These are phyloP conservation scores for Malassezia equina DNA, from an alignment of 1,284 basidiomycete genomes.

Conservation along the genomic window DNA sequence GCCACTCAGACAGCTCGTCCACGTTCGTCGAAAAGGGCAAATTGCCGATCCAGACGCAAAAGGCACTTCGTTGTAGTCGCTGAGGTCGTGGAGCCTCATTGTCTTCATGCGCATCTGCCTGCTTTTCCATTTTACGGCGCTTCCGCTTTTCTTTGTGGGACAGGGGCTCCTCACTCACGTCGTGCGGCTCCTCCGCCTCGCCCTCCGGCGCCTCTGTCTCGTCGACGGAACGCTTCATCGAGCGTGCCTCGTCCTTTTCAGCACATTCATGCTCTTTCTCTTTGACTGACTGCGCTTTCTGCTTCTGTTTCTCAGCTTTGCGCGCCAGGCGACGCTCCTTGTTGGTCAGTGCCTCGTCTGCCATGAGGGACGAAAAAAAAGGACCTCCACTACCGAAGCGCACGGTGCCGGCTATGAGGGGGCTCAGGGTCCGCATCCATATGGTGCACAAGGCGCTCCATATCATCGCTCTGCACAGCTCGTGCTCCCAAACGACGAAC, in stretches of 20 bases:
- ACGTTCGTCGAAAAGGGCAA: constrained; percentile 34
- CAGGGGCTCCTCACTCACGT: constrained; percentile 53
- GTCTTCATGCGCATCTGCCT: neutral
- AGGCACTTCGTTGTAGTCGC: constrained; percentile 50
- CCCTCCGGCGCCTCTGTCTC: neutral
- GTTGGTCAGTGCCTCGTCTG: constrained; percentile 24
- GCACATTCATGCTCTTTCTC: neutral
- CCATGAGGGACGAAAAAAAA: constrained; percentile 4
- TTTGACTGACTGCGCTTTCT: neutral
- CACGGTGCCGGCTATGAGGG: neutral
- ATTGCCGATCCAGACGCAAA: constrained; percentile 55
- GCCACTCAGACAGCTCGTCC: constrained; percentile 31
- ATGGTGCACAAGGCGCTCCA: neutral
- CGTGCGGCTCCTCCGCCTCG: neutral
- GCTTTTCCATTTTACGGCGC: constrained; percentile 25
- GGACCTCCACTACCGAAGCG: constrained; percentile 5
- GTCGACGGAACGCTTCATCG: neutral
- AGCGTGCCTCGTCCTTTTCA: neutral
- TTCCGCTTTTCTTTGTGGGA: constrained; percentile 43
- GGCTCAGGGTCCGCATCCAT: neutral
- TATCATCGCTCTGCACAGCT: constrained; percentile 5
- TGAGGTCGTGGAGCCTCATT: neutral
- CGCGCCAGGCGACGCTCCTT: constrained; percentile 32
- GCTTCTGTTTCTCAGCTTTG: constrained; percentile 15
- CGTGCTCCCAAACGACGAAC: neutral